Percentiles rank a stretch among this genome's conserved stretches.
Conservation (phyloP, 495 filamentous ascomycete genomes). For the Margaritispora aquatica region DNA sequence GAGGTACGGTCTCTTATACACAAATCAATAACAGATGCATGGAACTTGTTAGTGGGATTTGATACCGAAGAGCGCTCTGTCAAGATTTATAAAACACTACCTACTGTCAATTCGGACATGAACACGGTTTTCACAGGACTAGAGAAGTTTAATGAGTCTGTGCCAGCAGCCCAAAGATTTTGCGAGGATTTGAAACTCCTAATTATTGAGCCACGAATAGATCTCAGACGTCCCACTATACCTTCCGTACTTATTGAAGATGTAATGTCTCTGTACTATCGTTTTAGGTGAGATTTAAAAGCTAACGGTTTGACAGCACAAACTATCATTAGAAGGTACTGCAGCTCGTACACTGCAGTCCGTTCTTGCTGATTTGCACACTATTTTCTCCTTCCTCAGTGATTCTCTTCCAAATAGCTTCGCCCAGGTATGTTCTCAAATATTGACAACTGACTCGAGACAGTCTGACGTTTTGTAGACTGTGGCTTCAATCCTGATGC, state of each 20-base stretch:
- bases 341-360: conserved; percentile 28
- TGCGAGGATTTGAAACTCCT: conserved; percentile 44
- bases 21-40: conserved; percentile 48
- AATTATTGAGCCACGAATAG: conserved; percentile 44
- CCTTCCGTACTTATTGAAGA: conserved; percentile 21
- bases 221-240: neutral
- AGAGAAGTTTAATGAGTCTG: conserved; percentile 44
- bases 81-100: conserved; percentile 32
- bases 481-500: conserved; percentile 43
- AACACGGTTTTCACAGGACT: conserved; percentile 41
- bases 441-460: neutral
- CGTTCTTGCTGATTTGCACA: conserved; percentile 53
- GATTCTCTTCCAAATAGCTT: conserved; percentile 59
- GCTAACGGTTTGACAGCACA: too few relatives aligned
- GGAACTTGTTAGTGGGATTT: conserved; percentile 46
- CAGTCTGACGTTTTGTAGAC: neutral
- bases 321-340: conserved; percentile 1
- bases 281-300: too few relatives aligned
- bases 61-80: conserved; percentile 43
- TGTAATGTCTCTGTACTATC: too few relatives aligned
- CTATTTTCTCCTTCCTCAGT: conserved; percentile 59
- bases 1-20: conserved; percentile 51
- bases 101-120: conserved; percentile 41
- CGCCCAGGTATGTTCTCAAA: conserved; percentile 43
- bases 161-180: conserved; percentile 39